These are phyloP conservation scores for Trametes sp. DNA, from an alignment of 1,284 basidiomycete species.

Conservation along the genomic window DNA sequence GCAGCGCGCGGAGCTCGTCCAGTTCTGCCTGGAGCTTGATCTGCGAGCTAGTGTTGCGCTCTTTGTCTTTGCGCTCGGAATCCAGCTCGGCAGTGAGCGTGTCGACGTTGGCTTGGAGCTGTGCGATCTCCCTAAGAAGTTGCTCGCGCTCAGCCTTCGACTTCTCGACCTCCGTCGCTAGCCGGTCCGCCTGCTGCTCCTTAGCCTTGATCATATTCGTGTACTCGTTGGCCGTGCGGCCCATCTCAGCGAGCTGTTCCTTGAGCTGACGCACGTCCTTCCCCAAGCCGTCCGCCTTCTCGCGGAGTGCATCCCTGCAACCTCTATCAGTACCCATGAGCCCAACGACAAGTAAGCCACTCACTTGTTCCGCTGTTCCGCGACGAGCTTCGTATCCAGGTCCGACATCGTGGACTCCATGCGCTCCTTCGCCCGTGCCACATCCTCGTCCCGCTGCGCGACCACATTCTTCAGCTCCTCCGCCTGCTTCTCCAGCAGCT, in stretches of 20 bases:
- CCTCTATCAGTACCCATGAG: constrained; percentile 7
- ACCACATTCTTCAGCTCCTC: constrained; percentile 81
- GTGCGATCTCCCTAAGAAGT: constrained; percentile 66
- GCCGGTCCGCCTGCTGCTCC: constrained; percentile 72
- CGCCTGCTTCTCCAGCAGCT: constrained; percentile 67
- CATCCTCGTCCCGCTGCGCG: constrained; percentile 82
- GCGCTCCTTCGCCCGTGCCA: constrained; percentile 79
- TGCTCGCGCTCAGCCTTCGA: constrained; percentile 62
- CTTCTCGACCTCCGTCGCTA: constrained; percentile 65
- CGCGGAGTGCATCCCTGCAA: constrained; percentile 66
- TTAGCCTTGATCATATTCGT: constrained; percentile 82
- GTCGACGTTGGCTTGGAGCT: constrained; percentile 75
- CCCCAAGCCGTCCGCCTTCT: constrained; percentile 68
- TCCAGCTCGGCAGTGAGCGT: constrained; percentile 72
- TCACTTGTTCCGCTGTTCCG: constrained; percentile 75
- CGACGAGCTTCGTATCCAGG: constrained; percentile 74
- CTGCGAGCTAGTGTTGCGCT: constrained; percentile 59
- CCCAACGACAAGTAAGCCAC: constrained; percentile 37
- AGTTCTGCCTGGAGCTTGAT: constrained; percentile 82
- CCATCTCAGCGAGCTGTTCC: constrained; percentile 81
- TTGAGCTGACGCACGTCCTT: constrained; percentile 76
- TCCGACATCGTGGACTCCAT: constrained; percentile 74
- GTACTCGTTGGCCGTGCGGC: constrained; percentile 81
- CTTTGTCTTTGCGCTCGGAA: constrained; percentile 67
- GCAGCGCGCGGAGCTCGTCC: constrained; percentile 83